A percentile compares a stretch with the other conserved stretches of the same genome.
Evolutionary conservation across 345 rosid genomes (phyloP).

Genomic region (Lepidium didymum): DNA sequence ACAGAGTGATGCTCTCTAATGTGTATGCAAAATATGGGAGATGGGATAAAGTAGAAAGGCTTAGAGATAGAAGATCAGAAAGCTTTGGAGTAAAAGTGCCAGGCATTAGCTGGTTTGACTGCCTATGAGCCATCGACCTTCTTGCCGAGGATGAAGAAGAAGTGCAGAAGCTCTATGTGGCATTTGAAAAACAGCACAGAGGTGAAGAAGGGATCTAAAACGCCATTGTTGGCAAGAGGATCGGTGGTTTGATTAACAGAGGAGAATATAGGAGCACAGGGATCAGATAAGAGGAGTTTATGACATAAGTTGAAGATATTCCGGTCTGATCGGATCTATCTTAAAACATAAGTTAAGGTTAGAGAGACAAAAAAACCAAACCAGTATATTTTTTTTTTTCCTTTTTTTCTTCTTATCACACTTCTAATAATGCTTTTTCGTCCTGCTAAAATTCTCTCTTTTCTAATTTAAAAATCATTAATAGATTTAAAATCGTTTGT

Average conservation of each 20-base stretch:
- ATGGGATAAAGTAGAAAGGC: constrained; percentile 60
- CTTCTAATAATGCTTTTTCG: not conserved
- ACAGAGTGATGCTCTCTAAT: constrained; percentile 70
- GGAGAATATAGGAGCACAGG: not conserved
- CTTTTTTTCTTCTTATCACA: not conserved
- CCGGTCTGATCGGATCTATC: constrained; percentile 6
- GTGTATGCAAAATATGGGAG: constrained; percentile 65
- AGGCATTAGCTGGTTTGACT: constrained; percentile 54
- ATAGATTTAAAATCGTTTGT: not conserved
- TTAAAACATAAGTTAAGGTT: not conserved
- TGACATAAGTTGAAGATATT: not conserved
- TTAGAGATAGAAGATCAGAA: constrained; percentile 40
- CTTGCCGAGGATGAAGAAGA: not conserved
- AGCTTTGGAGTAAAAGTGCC: constrained; percentile 39
- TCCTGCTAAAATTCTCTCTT: constrained; percentile 1
- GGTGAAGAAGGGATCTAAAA: not conserved
- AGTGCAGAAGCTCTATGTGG: not conserved
- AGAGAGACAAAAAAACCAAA: not conserved
- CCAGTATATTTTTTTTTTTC: not conserved
- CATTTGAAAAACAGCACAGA: not conserved
- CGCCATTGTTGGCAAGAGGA: not conserved
- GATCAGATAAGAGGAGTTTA: not conserved
- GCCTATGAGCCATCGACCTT: not conserved
- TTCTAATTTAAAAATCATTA: constrained; percentile 4
- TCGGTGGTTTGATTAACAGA: not conserved